These are phyloP conservation scores for Solanum hybrid DNA, from an alignment of 305 asterid species.

Conservation along the genomic window DNA sequence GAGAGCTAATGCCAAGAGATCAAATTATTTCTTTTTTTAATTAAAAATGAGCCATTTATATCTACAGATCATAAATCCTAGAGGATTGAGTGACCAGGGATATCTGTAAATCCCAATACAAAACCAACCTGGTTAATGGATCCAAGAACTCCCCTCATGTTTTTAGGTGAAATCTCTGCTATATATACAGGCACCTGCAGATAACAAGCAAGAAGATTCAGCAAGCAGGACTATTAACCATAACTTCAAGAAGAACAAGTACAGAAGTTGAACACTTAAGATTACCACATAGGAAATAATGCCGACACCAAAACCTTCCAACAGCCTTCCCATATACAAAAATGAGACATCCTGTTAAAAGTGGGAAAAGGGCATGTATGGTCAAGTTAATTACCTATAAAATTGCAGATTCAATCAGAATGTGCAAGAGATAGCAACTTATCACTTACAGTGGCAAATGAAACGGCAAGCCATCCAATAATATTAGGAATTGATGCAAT, in stretches of 20 bases:
- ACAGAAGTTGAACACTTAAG: neutral
- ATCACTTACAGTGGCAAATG: conserved; percentile 65
- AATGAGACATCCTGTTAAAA: conserved; percentile 61
- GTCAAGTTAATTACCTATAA: neutral
- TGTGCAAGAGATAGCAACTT: neutral
- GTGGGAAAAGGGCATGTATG: neutral
- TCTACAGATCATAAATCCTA: neutral
- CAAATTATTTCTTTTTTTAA: neutral
- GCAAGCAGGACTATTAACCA: neutral
- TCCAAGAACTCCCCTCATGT: conserved; percentile 82
- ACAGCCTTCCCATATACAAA: conserved; percentile 80
- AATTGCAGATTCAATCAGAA: neutral
- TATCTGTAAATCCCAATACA: neutral
- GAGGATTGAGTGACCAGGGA: neutral
- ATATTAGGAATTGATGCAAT: conserved; percentile 81
- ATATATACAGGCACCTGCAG: conserved; percentile 82
- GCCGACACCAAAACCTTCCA: conserved; percentile 88
- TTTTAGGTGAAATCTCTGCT: conserved; percentile 86
- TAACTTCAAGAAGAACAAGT: neutral
- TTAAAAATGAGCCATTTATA: neutral
- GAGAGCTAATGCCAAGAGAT: conserved; percentile 41
- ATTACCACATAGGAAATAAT: conserved; percentile 79
- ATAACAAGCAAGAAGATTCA: conserved; percentile 8
- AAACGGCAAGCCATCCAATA: conserved; percentile 78
- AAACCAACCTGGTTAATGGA: too few species aligned